Evolutionary conservation across 208 protist genomes (phyloP), one percentile per base, ranked within the genome.

Genomic region (Phytomonas sp.): DNA sequence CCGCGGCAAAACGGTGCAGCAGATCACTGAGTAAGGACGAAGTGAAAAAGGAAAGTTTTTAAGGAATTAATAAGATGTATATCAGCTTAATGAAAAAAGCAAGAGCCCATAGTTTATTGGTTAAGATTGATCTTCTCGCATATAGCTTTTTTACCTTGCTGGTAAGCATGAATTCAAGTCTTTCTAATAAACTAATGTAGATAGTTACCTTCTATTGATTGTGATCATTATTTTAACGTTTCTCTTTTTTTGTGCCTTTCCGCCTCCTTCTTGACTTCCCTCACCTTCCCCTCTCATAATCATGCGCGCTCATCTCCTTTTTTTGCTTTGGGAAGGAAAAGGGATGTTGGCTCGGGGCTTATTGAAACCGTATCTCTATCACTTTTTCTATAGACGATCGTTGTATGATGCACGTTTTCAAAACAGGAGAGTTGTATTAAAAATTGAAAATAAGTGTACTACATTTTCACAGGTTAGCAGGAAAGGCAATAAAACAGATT

Each of bases 1-100:
- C 77, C 83, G 84, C 53, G 87, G 84, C 72, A 83, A 86, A 75
- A 88, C 82, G 2, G 76, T 93, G 64, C 86, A 82, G 67, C 82
- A 89, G 71, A 86, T 88, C 66, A 92, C 81, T 26, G 71, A 89
- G 76, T 92, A 87, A 74, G 46, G 17, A 20, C 36, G 9, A 40
- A 40, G 36, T 40, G 36, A 40, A 13, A 40, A 40, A 9, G 36
- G 9, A 40, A 40, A 4, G 6, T 40, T 40, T 40, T 40, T 4
- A 40, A 9, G 9, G 9, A 40, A 40, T 4, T 40, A 40, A 40
- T n/a, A 29, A 31, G 65, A 40, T 28, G 8, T 28, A 23, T 40
- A 40, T 4, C 36, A 13, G 9, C 9, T 40, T 40, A 36, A 46
- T 5, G 29, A 26, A 36, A 36, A 67, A 67, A 23, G 23, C 32